Evolutionary conservation across 2,329 filamentous ascomycete species (phyloP).

Genomic region (Paraphaeosphaeria sporulosa): DNA sequence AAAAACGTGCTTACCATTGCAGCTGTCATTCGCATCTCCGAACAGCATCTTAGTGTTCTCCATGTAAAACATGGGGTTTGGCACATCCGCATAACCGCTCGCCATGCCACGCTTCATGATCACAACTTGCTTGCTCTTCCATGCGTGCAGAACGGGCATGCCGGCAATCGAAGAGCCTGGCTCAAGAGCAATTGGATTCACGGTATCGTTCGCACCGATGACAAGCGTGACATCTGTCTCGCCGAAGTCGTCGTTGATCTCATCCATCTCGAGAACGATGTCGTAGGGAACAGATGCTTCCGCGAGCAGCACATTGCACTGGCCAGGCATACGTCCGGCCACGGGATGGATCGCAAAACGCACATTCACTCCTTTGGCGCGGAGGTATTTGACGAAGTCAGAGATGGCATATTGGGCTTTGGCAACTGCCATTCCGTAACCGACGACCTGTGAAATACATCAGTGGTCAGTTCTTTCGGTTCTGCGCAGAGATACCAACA

Average conservation of each 20-base stretch:
- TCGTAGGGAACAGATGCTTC: conserved; percentile 91
- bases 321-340: conserved; percentile 89
- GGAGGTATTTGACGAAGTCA: conserved; percentile 77
- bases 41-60: conserved; percentile 90
- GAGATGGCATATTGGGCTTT: conserved; percentile 92
- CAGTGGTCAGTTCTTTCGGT: not conserved
- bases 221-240: conserved; percentile 88
- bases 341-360: conserved; percentile 92
- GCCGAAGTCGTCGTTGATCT: conserved; percentile 90
- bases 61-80: conserved; percentile 95
- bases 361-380: conserved; percentile 79
- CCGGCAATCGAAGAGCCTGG: conserved; percentile 84
- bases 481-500: conserved; percentile 45
- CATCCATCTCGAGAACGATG: conserved; percentile 93
- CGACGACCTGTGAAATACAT: conserved; percentile 64
- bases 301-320: conserved; percentile 89
- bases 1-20: conserved; percentile 63
- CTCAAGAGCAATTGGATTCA: conserved; percentile 88
- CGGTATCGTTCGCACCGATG: conserved; percentile 91
- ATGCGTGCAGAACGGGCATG: conserved; percentile 91
- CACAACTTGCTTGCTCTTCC: conserved; percentile 92
- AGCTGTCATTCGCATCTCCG: conserved; percentile 84
- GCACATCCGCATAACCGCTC: conserved; percentile 88
- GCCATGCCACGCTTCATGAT: conserved; percentile 94
- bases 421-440: conserved; percentile 93